Base-by-base conservation (phyloP, 179 eudicot species). In the Heliamphora pulchella region DNA sequence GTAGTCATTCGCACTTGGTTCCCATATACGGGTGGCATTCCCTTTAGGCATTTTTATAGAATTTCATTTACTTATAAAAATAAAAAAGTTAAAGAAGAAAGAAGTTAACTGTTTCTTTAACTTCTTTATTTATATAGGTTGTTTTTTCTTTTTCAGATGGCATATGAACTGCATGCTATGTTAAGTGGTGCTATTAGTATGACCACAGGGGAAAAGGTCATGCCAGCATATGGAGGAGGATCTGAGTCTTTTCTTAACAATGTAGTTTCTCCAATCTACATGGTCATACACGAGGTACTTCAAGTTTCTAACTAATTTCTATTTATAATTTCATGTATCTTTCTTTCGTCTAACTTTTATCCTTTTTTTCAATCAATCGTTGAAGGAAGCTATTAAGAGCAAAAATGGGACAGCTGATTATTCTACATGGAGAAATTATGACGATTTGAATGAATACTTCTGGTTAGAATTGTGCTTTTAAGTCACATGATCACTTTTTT, bases 351-450 rank as follows among this genome's bases (percentile, higher is more conserved):
- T 71, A 80, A 78, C 78, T 72, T 82, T 80, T 87, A 53, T 83
- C 78, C 78, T 77, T 69, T 39, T 78, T 61, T 63, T 20, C 46
- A 18, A 55, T 71, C 46, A 80, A 82, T 77, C 69, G 80, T 83
- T 87, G 87, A 80, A 96, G 99, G 99, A 96, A 89, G 92, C 93
- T 80, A 80, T 82, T 87, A 92, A 94, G 85, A 94, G 89, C 88
- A 86, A 90, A 79, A 86, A 87, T 74, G 98, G 97, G 68, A 91
- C 86, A 18, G 88, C 97, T 81, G 97, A 92, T 80, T 94, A 94
- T 89, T 94, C 97, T n/a, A 85, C 85, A 50, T 96, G 99, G 99
- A 92, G 99, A 90, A 96, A 96, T 83, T 96, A 96, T 81, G 99
- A 96, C 71, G 99, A 96, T 84, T 79, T 96, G 83, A 96, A 96